Evolutionary conservation across 176 grass and related monocot species (phyloP).

Genomic region (Urochloa ruziziensis): DNA sequence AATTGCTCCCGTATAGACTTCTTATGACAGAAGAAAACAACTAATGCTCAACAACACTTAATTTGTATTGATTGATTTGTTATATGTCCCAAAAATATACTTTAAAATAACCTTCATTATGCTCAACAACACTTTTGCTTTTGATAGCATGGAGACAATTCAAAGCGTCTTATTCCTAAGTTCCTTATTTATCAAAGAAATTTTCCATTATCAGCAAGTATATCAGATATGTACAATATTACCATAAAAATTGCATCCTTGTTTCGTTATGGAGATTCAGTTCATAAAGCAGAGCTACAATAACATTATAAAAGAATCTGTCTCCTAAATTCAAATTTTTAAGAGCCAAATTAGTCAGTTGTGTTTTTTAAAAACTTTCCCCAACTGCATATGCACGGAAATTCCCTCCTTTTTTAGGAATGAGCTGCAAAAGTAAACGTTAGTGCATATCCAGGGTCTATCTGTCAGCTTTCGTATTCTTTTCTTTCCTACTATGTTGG

Average conservation of each 20-base stretch:
- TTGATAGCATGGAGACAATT: neutral
- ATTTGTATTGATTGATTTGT: neutral
- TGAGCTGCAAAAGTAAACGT: neutral
- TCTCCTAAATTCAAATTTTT: neutral
- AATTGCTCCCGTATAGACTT: neutral
- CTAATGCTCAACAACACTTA: neutral
- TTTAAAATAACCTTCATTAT: neutral
- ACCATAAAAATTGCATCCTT: slow-evolving; percentile 4
- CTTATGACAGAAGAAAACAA: neutral
- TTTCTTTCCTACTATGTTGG: neutral
- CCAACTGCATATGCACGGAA: neutral
- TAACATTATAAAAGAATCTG: slow-evolving; percentile 3
- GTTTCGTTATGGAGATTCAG: neutral
- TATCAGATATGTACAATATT: neutral
- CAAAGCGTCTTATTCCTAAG: no score
- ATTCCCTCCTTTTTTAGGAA: neutral
- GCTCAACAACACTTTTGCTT: neutral
- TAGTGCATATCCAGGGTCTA: neutral
- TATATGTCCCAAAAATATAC: neutral
- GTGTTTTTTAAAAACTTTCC: no score
- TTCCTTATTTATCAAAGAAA: neutral
- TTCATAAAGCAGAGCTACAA: neutral
- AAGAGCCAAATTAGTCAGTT: no score
- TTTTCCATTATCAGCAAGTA: neutral
- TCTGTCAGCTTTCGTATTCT: neutral